phyloP scores from a whole-genome alignment of 2,329 filamentous ascomycete genomes.

The Xylaria sp. region DNA sequence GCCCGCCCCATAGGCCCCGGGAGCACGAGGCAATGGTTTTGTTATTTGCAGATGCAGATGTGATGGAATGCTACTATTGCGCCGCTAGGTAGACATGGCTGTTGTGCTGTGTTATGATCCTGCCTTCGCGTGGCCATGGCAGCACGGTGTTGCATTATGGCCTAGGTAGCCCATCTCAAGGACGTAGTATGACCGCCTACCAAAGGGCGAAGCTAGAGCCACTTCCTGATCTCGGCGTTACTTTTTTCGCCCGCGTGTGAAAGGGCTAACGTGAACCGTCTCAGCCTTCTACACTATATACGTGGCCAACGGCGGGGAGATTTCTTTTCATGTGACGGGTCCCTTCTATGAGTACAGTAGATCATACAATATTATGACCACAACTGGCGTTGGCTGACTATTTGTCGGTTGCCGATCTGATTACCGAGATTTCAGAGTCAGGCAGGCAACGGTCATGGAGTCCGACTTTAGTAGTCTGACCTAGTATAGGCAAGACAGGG shows the following conservation, averaged over 20 bases:
- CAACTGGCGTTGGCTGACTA: neutral
- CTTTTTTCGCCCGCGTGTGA: constrained; percentile 15
- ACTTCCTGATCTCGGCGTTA: constrained; percentile 11
- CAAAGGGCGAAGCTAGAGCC: constrained; percentile 7
- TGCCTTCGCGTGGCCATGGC: constrained; percentile 21
- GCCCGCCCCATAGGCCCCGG: constrained; percentile 6
- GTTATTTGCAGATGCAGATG: constrained; percentile 20
- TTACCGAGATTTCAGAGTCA: neutral
- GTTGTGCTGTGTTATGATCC: constrained; percentile 9
- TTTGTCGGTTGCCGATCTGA: neutral
- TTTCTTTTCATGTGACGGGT: constrained; percentile 4
- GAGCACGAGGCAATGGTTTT: constrained; percentile 4
- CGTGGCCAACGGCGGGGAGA: constrained; percentile 14
- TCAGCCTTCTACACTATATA: constrained; percentile 15
- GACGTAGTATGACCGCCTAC: constrained; percentile 9
- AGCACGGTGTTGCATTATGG: constrained; percentile 13
- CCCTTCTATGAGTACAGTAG: neutral
- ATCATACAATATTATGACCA: constrained; percentile 8
- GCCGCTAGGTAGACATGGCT: constrained; percentile 2
- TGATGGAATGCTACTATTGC: constrained; percentile 11
- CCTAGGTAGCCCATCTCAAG: neutral
- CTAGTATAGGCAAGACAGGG: constrained; percentile 12
- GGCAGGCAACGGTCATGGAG: neutral
- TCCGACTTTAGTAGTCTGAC: constrained; percentile 6
- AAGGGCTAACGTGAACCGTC: constrained; percentile 21